A percentile compares a stretch with the other conserved stretches of the same genome.
phyloP scores from a whole-genome alignment of 805 yeast species.

The Wickerhamiella occidentalis region DNA sequence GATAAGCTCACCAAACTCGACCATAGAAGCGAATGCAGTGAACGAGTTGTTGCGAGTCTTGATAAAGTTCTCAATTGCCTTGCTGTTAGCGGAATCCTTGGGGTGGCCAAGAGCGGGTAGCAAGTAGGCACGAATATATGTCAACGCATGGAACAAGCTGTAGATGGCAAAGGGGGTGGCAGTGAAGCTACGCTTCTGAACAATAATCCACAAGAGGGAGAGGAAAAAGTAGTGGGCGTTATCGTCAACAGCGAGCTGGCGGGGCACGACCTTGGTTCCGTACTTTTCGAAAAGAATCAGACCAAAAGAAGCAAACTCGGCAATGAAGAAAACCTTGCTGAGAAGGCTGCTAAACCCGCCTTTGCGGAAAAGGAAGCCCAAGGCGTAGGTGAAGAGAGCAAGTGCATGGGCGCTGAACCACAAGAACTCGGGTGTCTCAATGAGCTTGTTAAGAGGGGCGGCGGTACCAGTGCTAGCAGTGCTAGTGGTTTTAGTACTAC shows the following conservation, averaged over 20 bases:
- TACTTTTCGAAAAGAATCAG: conserved; percentile 57
- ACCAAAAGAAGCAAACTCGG: conserved; percentile 62
- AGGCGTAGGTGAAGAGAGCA: conserved; percentile 14
- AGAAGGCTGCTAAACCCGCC: conserved; percentile 32
- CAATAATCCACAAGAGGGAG: conserved; percentile 43
- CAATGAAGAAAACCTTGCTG: conserved; percentile 49
- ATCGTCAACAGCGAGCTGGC: conserved; percentile 40
- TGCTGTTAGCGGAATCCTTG: conserved; percentile 21
- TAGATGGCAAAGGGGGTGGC: conserved; percentile 63
- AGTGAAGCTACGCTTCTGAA: conserved; percentile 50
- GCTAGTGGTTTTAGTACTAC: background rate
- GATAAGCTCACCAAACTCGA: conserved; percentile 40
- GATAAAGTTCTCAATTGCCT: conserved; percentile 35
- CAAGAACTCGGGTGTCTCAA: conserved; percentile 23
- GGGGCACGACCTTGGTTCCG: conserved; percentile 22
- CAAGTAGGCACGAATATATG: conserved; percentile 51
- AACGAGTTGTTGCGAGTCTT: conserved; percentile 45
- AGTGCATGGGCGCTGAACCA: conserved; percentile 23
- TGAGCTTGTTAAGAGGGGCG: conserved; percentile 11
- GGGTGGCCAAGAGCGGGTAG: conserved; percentile 47
- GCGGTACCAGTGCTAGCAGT: conserved; percentile 2
- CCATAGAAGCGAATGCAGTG: conserved; percentile 46
- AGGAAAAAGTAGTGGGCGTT: conserved; percentile 59
- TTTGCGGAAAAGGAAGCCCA: conserved; percentile 17
- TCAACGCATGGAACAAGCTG: conserved; percentile 70